phyloP scores from a whole-genome alignment of 768 basidiomycete genomes.

The Mycena belliarum region DNA sequence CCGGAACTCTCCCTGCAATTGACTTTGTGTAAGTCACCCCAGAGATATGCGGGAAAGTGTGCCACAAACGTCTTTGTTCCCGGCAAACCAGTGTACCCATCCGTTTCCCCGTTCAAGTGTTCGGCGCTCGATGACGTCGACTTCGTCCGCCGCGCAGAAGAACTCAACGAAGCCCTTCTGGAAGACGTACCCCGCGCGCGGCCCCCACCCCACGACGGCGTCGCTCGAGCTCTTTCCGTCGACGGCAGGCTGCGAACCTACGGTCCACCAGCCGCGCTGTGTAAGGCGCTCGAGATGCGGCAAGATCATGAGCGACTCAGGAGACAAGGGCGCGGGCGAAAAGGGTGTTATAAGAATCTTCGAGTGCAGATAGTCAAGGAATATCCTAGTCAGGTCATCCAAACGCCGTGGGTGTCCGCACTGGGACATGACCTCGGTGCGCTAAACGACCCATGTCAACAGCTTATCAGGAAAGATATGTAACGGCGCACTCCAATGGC shows the following conservation, averaged over 20 bases:
- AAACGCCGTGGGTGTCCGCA: constrained; percentile 75
- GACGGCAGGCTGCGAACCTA: constrained; percentile 94
- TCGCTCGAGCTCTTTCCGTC: constrained; percentile 78
- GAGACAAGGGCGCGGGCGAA: constrained; percentile 76
- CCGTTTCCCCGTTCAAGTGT: constrained; percentile 56
- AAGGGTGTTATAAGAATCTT: constrained; percentile 82
- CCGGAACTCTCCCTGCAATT: constrained; percentile 65
- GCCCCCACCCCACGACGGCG: constrained; percentile 89
- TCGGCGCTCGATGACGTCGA: constrained; percentile 59
- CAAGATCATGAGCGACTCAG: constrained; percentile 82
- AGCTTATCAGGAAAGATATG: neutral
- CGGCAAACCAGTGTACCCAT: constrained; percentile 73
- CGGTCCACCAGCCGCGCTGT: constrained; percentile 87
- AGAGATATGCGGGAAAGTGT: neutral
- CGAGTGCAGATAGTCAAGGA: constrained; percentile 78
- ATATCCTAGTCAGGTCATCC: constrained; percentile 75
- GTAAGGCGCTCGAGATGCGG: constrained; percentile 77
- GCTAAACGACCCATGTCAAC: constrained; percentile 39
- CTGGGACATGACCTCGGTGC: constrained; percentile 58
- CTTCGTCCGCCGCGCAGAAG: constrained; percentile 68
- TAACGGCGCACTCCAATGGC: constrained; percentile 50
- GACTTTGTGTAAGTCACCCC: neutral
- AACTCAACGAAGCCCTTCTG: constrained; percentile 99
- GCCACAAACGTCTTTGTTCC: neutral
- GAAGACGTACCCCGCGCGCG: constrained; percentile 89